These are phyloP conservation scores for Diospyros kaki DNA, from an alignment of 148 eudicot genomes.

Conservation along the genomic window DNA sequence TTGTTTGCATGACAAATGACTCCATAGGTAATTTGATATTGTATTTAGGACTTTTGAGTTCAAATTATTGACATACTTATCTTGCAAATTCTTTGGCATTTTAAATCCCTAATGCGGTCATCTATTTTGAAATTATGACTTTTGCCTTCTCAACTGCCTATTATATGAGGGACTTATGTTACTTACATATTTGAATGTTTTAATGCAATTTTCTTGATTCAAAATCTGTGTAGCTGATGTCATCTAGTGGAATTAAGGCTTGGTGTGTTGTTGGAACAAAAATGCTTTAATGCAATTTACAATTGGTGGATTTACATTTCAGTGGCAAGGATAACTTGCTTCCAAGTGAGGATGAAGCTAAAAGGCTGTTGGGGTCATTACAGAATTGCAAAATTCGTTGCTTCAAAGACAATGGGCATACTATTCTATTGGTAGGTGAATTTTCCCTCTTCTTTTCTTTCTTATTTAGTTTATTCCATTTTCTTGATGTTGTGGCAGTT, in stretches of 20 bases:
- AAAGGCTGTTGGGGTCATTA: constrained; percentile 51
- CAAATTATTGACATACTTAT: background rate
- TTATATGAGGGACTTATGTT: background rate
- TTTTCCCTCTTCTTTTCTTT: background rate
- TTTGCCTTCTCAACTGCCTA: background rate
- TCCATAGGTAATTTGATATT: background rate
- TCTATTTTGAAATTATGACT: no score
- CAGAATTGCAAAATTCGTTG: constrained; percentile 59
- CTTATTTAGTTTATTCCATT: background rate
- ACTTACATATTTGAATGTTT: background rate
- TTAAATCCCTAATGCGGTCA: background rate
- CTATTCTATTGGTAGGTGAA: constrained; percentile 74
- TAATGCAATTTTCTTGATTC: no score
- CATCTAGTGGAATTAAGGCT: no score
- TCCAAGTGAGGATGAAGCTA: constrained; percentile 86
- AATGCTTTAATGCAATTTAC: background rate
- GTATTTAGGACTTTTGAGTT: background rate
- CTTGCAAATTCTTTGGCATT: background rate
- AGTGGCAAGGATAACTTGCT: constrained; percentile 97
- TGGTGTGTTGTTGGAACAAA: no score
- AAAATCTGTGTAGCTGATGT: no score
- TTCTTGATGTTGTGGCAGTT: background rate
- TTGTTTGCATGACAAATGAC: background rate
- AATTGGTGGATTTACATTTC: constrained; percentile 23
- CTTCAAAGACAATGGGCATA: constrained; percentile 90